Conservation (phyloP, 1,284 basidiomycete genomes). For the Trametes sp. region DNA sequence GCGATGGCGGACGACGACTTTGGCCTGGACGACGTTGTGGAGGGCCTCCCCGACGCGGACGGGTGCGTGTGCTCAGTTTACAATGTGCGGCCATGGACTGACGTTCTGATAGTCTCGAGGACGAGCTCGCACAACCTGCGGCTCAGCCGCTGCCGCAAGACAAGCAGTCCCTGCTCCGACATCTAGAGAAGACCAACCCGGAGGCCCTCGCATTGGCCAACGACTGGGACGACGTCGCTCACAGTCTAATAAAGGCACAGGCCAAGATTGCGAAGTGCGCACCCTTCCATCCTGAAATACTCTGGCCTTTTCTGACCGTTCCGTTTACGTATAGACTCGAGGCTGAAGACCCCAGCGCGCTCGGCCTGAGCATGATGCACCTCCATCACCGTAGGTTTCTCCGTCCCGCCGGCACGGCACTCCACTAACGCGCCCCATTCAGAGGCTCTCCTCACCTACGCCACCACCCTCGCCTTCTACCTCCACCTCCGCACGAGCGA, state of each 20-base stretch:
- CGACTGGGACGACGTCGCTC: conserved; percentile 77
- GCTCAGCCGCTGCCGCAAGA: conserved; percentile 56
- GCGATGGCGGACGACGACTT: conserved; percentile 84
- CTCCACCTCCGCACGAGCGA: conserved; percentile 82
- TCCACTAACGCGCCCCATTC: conserved; percentile 14
- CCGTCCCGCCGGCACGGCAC: neutral
- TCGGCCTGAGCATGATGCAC: conserved; percentile 72
- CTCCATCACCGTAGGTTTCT: conserved; percentile 73
- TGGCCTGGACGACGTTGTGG: conserved; percentile 75
- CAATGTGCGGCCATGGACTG: neutral
- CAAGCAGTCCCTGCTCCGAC: conserved; percentile 69
- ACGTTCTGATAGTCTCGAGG: conserved; percentile 40
- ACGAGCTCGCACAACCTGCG: conserved; percentile 44
- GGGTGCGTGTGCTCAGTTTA: conserved; percentile 50
- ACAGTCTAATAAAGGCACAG: conserved; percentile 61
- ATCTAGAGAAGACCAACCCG: conserved; percentile 83
- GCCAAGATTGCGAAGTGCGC: conserved; percentile 65
- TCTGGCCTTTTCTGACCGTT: neutral
- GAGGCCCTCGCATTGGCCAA: conserved; percentile 79
- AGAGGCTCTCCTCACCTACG: conserved; percentile 92
- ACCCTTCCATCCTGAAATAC: conserved; percentile 1
- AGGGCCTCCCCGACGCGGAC: conserved; percentile 46
- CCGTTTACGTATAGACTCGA: conserved; percentile 52
- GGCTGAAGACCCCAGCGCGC: conserved; percentile 53
- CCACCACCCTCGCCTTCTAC: conserved; percentile 93